Base-by-base conservation (phyloP, 106 monocot genomes). In the Iris macrosiphon region DNA sequence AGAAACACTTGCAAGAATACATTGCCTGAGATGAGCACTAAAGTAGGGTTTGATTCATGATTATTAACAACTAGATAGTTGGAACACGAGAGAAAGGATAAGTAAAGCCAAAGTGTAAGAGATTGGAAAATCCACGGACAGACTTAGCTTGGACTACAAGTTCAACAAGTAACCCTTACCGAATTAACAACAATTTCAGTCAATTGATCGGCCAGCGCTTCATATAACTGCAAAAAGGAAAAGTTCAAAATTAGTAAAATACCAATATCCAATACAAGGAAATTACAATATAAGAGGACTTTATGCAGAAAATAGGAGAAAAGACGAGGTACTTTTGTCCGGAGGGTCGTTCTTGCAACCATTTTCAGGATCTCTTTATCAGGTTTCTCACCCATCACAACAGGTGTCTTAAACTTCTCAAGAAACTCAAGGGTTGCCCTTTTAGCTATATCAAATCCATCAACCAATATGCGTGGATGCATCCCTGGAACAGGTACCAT, bases 371-470 rank as follows among this genome's bases (percentile, higher is more conserved):
- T 89, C 59, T 95, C 95, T 52, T 72, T 89, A 58, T 95, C 95
- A 33, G 95, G 89, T 10, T 57, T 31, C 38, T 85, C 85, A 22
- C 95, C 89, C 52, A 95, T 89, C 9, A 82, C 72, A 71, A 95
- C 95, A 52, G 82, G 85, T 14, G 89, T 86, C 47, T 95, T 95
- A 45, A 95, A 95, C 45, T 85, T 85, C 72, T 95, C 95, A 39
- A 95, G 79, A 72, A 95, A 95, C 35, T 89, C 95, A 58, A 95
- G 74, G 12, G 95, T 95, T 45, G 95, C 89, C 52, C 79, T 82
- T 76, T 95, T 95, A 45, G 89, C 89, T 52, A 95, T 89, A 13
- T 95, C 95, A 70, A 95, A 85, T 1, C 95, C 95, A 71, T 95
- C 95, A n/a, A 95, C 95, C 38, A 95, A 58, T 23, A 95, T 76